Conservation (phyloP, 805 yeast genomes). For the Candida chauliodis region DNA sequence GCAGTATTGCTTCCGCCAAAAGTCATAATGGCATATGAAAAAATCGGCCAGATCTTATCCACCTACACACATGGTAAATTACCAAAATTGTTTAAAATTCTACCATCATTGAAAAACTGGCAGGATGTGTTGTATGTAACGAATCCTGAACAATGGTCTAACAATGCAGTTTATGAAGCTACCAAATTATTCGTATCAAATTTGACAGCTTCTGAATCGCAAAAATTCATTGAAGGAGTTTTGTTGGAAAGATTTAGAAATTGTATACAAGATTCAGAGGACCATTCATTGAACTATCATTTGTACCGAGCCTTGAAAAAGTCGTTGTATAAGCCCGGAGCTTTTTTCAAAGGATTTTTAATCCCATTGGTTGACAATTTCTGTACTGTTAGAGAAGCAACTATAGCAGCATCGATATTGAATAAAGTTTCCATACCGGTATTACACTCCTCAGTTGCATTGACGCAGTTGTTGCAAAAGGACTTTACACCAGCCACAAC, state of each 20-base stretch:
- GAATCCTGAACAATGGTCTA: slow-evolving; percentile 90
- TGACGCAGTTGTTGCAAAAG: slow-evolving; percentile 72
- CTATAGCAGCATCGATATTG: slow-evolving; percentile 89
- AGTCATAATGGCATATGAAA: slow-evolving; percentile 90
- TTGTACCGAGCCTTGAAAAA: slow-evolving; percentile 88
- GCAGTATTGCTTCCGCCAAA: slow-evolving; percentile 91
- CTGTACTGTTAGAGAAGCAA: slow-evolving; percentile 90
- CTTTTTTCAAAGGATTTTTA: slow-evolving; percentile 93
- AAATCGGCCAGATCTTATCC: slow-evolving; percentile 81
- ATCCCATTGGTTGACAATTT: slow-evolving; percentile 88
- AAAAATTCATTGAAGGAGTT: slow-evolving; percentile 68
- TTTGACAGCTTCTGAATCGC: slow-evolving; percentile 82
- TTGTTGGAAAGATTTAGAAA: slow-evolving; percentile 69
- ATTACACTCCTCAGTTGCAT: slow-evolving; percentile 93
- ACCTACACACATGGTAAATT: slow-evolving; percentile 94
- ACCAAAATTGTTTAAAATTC: slow-evolving; percentile 93
- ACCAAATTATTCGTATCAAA: slow-evolving; percentile 91
- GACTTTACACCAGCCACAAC: slow-evolving; percentile 88
- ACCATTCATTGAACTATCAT: slow-evolving; percentile 84
- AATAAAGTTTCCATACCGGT: slow-evolving; percentile 90
- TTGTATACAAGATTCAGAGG: slow-evolving; percentile 68
- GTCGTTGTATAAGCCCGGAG: slow-evolving; percentile 93
- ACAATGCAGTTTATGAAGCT: slow-evolving; percentile 92
- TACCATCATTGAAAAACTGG: slow-evolving; percentile 93
- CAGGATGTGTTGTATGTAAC: slow-evolving; percentile 91